Conservation (phyloP, 1,284 basidiomycete genomes). For the Bondarzewia mesenterica region DNA sequence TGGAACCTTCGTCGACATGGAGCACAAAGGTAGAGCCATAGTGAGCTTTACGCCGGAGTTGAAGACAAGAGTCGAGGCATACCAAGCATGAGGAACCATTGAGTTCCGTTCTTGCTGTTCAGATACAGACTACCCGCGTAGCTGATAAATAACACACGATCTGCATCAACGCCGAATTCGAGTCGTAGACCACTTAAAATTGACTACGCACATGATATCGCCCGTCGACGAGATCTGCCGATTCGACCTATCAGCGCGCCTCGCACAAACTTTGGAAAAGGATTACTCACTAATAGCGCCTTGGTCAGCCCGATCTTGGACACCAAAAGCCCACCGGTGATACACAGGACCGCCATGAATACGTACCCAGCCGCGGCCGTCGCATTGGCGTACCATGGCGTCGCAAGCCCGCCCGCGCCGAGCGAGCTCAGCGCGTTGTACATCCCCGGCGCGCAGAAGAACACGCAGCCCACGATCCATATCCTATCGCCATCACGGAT, state of each 20-base stretch:
- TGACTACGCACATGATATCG: neutral
- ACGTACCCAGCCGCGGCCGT: neutral
- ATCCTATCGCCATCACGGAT: neutral
- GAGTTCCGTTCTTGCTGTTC: neutral
- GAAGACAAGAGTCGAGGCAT: neutral
- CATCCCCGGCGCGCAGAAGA: neutral
- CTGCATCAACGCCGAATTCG: neutral
- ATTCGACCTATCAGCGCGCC: neutral
- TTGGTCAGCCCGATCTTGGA: neutral
- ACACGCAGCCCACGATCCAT: neutral
- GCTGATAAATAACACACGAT: neutral
- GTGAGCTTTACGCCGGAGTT: neutral
- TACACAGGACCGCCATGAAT: neutral
- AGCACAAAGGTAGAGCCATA: neutral
- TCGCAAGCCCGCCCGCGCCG: neutral
- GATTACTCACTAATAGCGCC: neutral
- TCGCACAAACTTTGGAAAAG: neutral
- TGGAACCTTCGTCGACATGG: neutral
- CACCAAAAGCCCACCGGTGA: neutral
- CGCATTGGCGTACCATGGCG: neutral
- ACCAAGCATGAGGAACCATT: constrained; percentile 1
- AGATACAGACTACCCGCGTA: neutral
- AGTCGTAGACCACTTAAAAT: no score
- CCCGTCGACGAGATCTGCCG: neutral
- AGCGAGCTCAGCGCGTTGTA: neutral